Conservation (phyloP, 2,329 filamentous ascomycete genomes). For the Sporothrix inflata region DNA sequence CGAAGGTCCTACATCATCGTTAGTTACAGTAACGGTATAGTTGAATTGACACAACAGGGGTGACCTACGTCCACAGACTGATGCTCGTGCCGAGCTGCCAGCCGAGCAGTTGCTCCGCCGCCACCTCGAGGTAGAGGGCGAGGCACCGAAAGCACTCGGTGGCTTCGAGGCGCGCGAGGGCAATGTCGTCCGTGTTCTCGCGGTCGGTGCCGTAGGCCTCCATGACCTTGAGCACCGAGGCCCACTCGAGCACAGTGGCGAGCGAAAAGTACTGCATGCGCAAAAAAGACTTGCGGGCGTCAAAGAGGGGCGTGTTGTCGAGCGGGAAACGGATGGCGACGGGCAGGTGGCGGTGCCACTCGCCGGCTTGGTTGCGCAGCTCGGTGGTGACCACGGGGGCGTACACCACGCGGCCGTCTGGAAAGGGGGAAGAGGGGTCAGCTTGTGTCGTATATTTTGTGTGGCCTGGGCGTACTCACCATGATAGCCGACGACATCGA, state of each 20-base stretch:
- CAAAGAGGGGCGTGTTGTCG: constrained; percentile 30
- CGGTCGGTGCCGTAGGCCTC: constrained; percentile 28
- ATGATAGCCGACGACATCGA: constrained; percentile 32
- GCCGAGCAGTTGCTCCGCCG: constrained; percentile 30
- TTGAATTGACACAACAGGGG: not conserved
- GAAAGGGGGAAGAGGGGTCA: too few relatives aligned
- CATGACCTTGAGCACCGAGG: constrained; percentile 32
- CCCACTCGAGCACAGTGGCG: constrained; percentile 30
- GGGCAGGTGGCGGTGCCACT: constrained; percentile 32
- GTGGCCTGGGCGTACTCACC: not conserved
- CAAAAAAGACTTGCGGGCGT: constrained; percentile 32
- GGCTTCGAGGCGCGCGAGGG: constrained; percentile 26
- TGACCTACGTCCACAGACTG: constrained; percentile 30
- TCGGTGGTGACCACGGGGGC: constrained; percentile 29
- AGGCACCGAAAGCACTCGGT: constrained; percentile 28
- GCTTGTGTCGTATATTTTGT: too few relatives aligned
- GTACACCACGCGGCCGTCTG: constrained; percentile 29
- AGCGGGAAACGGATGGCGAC: constrained; percentile 32
- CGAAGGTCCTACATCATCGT: constrained; percentile 20
- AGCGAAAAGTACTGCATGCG: constrained; percentile 32
- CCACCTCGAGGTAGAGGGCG: constrained; percentile 28
- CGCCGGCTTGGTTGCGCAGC: constrained; percentile 29
- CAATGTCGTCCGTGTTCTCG: constrained; percentile 28
- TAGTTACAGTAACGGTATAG: too few relatives aligned
- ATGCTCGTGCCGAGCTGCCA: constrained; percentile 30